Percentiles rank a stretch among this genome's conserved stretches.
phyloP scores from a whole-genome alignment of 768 basidiomycete species.

The Candolleomyces efflorescens region DNA sequence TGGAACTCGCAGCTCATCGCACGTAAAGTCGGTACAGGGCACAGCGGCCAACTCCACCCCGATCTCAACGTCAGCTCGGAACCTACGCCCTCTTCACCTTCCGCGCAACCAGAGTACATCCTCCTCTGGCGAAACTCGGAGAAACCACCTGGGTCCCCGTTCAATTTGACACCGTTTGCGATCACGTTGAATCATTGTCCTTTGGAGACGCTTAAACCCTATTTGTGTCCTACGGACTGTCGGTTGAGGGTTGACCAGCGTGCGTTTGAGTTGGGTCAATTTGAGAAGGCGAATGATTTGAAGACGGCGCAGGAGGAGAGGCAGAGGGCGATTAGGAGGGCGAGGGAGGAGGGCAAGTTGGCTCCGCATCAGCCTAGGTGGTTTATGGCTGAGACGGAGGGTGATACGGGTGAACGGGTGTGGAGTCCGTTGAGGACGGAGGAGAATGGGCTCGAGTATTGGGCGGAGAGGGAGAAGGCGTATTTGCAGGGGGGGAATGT shows the following conservation, averaged over 20 bases:
- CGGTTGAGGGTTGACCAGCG: conserved; percentile 90
- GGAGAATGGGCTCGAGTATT: conserved; percentile 28
- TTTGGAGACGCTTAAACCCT: conserved; percentile 58
- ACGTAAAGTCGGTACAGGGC: conserved; percentile 58
- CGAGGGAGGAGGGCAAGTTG: conserved; percentile 69
- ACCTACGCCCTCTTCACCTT: conserved; percentile 38
- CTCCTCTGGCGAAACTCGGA: conserved; percentile 92
- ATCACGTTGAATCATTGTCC: conserved; percentile 91
- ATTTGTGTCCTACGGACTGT: conserved; percentile 87
- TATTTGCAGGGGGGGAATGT: conserved; percentile 39
- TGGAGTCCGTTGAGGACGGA: conserved; percentile 71
- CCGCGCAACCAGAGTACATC: conserved; percentile 63
- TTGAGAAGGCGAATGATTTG: conserved; percentile 76
- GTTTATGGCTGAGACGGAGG: conserved; percentile 81
- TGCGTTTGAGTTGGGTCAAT: conserved; percentile 87
- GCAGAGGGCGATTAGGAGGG: conserved; percentile 69
- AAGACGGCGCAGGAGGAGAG: conserved; percentile 81
- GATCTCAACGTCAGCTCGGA: conserved; percentile 59
- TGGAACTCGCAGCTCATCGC: conserved; percentile 97
- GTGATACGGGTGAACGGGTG: conserved; percentile 85
- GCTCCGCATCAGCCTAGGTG: conserved; percentile 80
- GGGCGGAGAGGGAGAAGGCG: conserved; percentile 23
- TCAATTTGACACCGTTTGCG: conserved; percentile 94
- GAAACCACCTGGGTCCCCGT: conserved; percentile 73
- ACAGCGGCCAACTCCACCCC: conserved; percentile 62